Evolutionary conservation across 805 yeast species (phyloP), one percentile per base, ranked within the genome.

Genomic region (Kluyveromyces nonfermentans): DNA sequence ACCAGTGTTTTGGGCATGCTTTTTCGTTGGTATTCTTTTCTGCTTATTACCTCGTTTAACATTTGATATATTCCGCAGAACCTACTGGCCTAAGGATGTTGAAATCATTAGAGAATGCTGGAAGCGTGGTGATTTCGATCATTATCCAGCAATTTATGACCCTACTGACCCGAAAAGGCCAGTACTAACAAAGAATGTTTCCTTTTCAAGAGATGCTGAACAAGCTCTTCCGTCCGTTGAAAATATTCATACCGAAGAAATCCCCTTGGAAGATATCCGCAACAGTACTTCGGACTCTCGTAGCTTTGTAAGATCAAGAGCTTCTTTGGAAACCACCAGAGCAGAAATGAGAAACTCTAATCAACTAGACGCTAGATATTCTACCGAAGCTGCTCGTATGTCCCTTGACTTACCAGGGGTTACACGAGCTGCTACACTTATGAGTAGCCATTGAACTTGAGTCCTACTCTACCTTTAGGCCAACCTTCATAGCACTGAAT

Each of bases 91-190:
- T 25, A 71, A 67, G 45, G 93, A 85, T 62, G 65, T 80, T 46
- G 90, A 84, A 53, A 79, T 85, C 49, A 72, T 85, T 43, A 67
- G 93, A 54, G 93, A 85, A 62, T 74, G 85, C 63, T 80, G 77
- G 51, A 62, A 63, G 20, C 68, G 72, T 43, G 93, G 93, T 38
- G 83, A 80, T 51, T 84, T 74, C 53, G 78, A 69, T 46, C 77
- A 72, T 32, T 83, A 79, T 57, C 88, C 88, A 9, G 64, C 59
- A 9, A 72, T 75, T 43, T 84, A 81, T 57, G 94, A 84, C 59
- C 94, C 94, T 36, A 83, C 94, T 2, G 89, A 83, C 62, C 86
- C 89, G 25, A 65, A 79, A 47, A 71, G 84, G 51, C 70, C 68
- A 14, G 72, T 71, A 47, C 66, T 82, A 25, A 53, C 56, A 18